phyloP scores from a whole-genome alignment of 768 basidiomycete genomes.

The Paxillus involutus region DNA sequence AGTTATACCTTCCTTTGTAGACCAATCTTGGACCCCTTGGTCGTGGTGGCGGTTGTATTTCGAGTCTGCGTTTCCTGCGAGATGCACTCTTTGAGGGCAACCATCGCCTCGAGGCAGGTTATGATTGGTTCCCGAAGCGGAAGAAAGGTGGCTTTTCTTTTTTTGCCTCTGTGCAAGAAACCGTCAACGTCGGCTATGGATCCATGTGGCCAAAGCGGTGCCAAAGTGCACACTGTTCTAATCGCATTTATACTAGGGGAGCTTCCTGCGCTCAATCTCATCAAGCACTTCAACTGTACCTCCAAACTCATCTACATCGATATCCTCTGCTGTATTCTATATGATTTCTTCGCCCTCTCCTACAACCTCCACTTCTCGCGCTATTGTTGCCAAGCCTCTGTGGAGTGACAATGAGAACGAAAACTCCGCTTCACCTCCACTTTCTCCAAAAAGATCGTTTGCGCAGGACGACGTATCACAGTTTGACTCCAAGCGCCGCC shows the following conservation, averaged over 20 bases:
- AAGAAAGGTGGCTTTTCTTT: not conserved
- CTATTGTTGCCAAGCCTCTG: not conserved
- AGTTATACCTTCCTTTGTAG: slow-evolving; percentile 10
- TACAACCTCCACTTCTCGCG: slow-evolving; percentile 1
- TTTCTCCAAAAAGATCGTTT: slow-evolving; percentile 21
- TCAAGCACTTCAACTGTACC: slow-evolving; percentile 2
- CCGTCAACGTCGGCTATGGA: not conserved
- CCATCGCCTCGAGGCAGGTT: not conserved
- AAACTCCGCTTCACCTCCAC: slow-evolving; percentile 8
- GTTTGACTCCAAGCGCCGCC: slow-evolving; percentile 20
- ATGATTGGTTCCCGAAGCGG: not conserved
- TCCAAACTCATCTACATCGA: slow-evolving; percentile 1
- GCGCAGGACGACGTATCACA: slow-evolving; percentile 15
- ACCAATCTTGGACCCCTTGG: not conserved
- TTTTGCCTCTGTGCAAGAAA: too few species aligned
- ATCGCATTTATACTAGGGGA: slow-evolving; percentile 24
- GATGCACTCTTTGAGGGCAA: slow-evolving; percentile 6
- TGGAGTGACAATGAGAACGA: slow-evolving; percentile 9
- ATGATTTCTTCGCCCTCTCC: slow-evolving; percentile 22
- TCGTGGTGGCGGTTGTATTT: not conserved
- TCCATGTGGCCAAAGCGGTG: slow-evolving; percentile 27
- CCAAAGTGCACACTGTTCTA: slow-evolving; percentile 13
- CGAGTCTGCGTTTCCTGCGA: not conserved
- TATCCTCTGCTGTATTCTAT: slow-evolving; percentile 5
- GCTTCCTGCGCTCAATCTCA: slow-evolving; percentile 10